A percentile compares a stretch with the other conserved stretches of the same genome.
Conservation (phyloP, 345 rosid genomes). For the Eucalyptus polyanthemos region DNA sequence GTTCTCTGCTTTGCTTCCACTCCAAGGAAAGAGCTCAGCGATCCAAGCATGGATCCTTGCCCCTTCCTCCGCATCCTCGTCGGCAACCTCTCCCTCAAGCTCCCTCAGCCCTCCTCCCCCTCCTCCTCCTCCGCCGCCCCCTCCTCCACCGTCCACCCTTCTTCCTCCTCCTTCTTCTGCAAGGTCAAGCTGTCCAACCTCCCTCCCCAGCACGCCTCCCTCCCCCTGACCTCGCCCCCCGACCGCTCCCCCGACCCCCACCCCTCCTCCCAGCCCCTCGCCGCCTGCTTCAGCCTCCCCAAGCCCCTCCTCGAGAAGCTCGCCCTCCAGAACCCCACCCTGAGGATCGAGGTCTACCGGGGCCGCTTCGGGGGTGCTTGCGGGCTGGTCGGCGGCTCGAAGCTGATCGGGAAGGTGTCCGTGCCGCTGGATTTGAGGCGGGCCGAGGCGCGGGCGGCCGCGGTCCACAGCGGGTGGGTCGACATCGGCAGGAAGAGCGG, state of each 20-base stretch:
- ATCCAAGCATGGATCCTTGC: slow-evolving; percentile 81
- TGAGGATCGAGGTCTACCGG: slow-evolving; percentile 38
- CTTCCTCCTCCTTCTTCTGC: slow-evolving; percentile 33
- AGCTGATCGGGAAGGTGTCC: slow-evolving; percentile 42
- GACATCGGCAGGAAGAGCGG: slow-evolving; percentile 31
- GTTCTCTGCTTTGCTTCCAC: neutral
- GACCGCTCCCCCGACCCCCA: neutral
- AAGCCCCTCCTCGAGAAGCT: slow-evolving; percentile 30
- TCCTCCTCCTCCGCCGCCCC: neutral
- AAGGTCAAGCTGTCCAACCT: slow-evolving; percentile 49
- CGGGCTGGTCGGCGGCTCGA: slow-evolving; percentile 22
- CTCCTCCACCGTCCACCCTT: neutral
- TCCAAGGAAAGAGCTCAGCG: neutral
- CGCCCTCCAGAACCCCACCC: neutral
- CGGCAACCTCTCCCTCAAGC: slow-evolving; percentile 63
- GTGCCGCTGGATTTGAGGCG: slow-evolving; percentile 51
- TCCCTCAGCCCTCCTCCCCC: slow-evolving; percentile 20
- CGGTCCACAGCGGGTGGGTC: slow-evolving; percentile 81
- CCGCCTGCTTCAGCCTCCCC: slow-evolving; percentile 55
- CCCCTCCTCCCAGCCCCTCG: slow-evolving; percentile 20
- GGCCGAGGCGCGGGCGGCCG: slow-evolving; percentile 34
- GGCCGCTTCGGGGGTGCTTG: slow-evolving; percentile 24
- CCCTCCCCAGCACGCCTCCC: slow-evolving; percentile 25
- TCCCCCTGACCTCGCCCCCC: slow-evolving; percentile 15
- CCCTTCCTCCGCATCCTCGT: slow-evolving; percentile 70